phyloP scores from a whole-genome alignment of 2,329 filamentous ascomycete species.

The Diaporthe sp. region DNA sequence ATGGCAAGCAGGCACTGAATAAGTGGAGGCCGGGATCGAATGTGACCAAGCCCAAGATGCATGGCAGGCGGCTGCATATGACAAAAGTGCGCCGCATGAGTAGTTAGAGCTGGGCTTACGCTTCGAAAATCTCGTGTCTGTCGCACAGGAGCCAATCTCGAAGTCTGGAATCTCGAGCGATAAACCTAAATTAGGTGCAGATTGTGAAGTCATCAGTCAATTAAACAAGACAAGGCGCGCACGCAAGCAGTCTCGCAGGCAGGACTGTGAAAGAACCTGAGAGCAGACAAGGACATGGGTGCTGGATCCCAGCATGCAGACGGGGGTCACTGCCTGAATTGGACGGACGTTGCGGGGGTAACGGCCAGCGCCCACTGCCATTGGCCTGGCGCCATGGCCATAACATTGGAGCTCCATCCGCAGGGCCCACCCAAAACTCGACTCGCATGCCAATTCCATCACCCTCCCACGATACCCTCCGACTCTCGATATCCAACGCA shows the following conservation, averaged over 20 bases:
- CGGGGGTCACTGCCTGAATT: conserved; percentile 21
- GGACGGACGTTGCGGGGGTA: conserved; percentile 35
- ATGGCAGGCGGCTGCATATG: background rate
- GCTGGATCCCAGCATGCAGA: conserved; percentile 10
- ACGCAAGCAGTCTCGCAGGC: background rate
- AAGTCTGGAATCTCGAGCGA: background rate
- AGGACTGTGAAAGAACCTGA: conserved; percentile 2
- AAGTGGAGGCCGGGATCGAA: background rate
- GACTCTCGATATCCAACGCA: conserved; percentile 5
- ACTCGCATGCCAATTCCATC: conserved; percentile 26
- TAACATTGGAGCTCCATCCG: conserved; percentile 27
- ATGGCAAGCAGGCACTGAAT: background rate
- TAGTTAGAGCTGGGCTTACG: too few relatives aligned
- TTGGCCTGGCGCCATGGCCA: conserved; percentile 27
- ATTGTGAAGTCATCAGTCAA: conserved; percentile 17
- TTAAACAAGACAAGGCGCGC: background rate
- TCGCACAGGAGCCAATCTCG: background rate
- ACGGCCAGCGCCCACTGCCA: conserved; percentile 15
- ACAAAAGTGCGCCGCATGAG: background rate
- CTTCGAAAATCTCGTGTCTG: too few relatives aligned
- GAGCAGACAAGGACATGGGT: conserved; percentile 11
- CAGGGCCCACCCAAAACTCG: conserved; percentile 35
- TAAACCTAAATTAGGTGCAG: conserved; percentile 20
- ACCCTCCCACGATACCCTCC: conserved; percentile 29
- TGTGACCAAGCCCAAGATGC: background rate